Percentiles rank a stretch among this genome's conserved stretches.
Evolutionary conservation across 306 rosid genomes (phyloP).

Genomic region (cucumber (Cucumis sativus)): Cucumber_9930_V3 NC_026661.2:8183501-8184000

Average conservation of each 20-base stretch:
- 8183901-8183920: background rate
- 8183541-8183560: slow-evolving; percentile 1
- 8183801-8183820: background rate
- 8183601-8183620: background rate
- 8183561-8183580: background rate
- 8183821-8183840: background rate
- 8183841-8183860: background rate
- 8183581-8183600: background rate
- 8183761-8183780: background rate
- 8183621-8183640: background rate
- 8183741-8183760: slow-evolving; percentile 1
- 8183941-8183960: background rate
- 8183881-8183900: no score
- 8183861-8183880: background rate
- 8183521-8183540: background rate
- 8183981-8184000: background rate
- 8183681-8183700: background rate
- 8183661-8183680: background rate
- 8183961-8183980: background rate
- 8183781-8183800: slow-evolving; percentile 3
- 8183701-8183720: background rate
- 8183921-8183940: background rate
- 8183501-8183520: slow-evolving; percentile 14
- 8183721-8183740: background rate
- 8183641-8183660: slow-evolving; percentile 3